Evolutionary conservation across 441 rosid species (phyloP).

Genomic region (Arabidopsis hybrid): DNA sequence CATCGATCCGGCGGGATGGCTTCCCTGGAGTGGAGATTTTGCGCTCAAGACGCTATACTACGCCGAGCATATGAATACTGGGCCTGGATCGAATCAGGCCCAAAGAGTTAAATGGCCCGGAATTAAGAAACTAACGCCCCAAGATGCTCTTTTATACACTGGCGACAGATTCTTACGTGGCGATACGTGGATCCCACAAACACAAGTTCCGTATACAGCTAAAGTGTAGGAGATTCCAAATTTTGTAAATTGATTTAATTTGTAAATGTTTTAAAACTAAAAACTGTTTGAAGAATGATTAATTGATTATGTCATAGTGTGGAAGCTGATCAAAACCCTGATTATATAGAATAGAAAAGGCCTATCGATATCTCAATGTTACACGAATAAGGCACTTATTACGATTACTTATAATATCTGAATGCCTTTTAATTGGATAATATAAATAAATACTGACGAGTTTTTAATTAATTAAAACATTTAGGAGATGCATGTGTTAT

Average conservation of each 20-base stretch:
- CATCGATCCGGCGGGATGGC: slow-evolving; percentile 74
- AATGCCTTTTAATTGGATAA: background rate
- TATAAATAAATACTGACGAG: background rate
- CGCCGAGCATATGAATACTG: slow-evolving; percentile 62
- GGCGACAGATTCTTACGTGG: slow-evolving; percentile 52
- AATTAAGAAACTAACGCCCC: slow-evolving; percentile 43
- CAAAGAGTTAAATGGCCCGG: slow-evolving; percentile 71
- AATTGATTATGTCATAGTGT: background rate
- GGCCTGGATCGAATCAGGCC: slow-evolving; percentile 60
- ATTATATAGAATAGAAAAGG: background rate
- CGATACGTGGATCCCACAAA: slow-evolving; percentile 55
- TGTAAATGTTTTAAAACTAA: background rate
- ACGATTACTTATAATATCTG: background rate
- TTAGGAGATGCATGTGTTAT: slow-evolving; percentile 19
- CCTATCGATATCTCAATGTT: background rate
- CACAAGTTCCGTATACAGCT: slow-evolving; percentile 64
- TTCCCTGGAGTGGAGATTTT: slow-evolving; percentile 55
- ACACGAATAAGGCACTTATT: background rate
- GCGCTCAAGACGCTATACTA: slow-evolving; percentile 63
- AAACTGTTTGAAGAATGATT: background rate
- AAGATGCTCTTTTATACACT: slow-evolving; percentile 47
- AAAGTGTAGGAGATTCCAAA: slow-evolving; percentile 43
- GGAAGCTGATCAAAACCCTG: background rate
- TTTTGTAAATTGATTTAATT: background rate
- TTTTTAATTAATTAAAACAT: background rate